A percentile compares a stretch with the other conserved stretches of the same genome.
Conservation (phyloP, 164 flowering plant species). For the Santalum album region DNA sequence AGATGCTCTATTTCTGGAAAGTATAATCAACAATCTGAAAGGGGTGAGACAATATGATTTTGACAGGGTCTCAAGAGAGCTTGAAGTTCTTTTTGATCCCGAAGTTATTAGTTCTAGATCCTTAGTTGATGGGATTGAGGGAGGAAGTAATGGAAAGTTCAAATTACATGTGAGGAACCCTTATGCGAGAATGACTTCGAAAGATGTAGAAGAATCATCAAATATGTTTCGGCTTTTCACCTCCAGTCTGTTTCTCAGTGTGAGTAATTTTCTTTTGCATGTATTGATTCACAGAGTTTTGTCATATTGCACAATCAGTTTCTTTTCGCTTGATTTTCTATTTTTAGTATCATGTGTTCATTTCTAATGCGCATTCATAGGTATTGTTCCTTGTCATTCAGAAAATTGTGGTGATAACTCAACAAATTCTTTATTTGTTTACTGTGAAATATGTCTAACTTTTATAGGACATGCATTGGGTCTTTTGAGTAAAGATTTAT, state of each 20-base stretch:
- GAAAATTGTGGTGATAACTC: too few species aligned
- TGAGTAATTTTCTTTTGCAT: constrained; percentile 29
- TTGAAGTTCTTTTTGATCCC: constrained; percentile 81
- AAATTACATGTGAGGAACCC: constrained; percentile 60
- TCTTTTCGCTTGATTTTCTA: too few species aligned
- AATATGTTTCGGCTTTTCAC: constrained; percentile 76
- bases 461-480: too few species aligned
- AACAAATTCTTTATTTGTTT: too few species aligned
- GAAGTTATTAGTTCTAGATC: constrained; percentile 64
- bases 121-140: constrained; percentile 66
- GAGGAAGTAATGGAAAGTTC: constrained; percentile 53
- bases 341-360: neutral
- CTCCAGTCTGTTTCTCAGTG: constrained; percentile 78
- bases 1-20: constrained; percentile 57
- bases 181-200: constrained; percentile 56
- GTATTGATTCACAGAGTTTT: neutral
- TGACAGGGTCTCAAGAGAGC: constrained; percentile 33
- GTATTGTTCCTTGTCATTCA: neutral
- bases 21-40: constrained; percentile 44
- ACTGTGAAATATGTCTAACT: too few species aligned
- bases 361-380: neutral
- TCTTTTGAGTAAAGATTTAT: too few species aligned
- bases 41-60: constrained; percentile 67
- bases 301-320: neutral
- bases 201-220: constrained; percentile 59